These are phyloP conservation scores for Tremellales sp. DNA, from an alignment of 1,284 basidiomycete genomes.

Conservation along the genomic window DNA sequence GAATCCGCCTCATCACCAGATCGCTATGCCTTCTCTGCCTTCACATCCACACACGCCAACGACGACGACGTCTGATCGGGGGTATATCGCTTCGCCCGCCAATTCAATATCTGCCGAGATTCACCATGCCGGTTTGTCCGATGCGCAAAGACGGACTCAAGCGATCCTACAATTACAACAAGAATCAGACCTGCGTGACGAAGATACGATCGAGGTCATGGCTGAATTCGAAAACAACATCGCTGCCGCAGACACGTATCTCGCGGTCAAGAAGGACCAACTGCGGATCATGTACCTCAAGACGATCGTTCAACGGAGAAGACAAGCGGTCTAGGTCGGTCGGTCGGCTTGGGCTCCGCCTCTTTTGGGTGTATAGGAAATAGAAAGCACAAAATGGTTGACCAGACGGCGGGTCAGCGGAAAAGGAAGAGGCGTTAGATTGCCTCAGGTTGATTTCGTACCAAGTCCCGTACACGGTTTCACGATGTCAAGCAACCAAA, in stretches of 20 bases:
- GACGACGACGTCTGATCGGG: background rate
- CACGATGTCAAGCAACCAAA: too few species aligned
- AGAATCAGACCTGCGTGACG: slow-evolving; percentile 28
- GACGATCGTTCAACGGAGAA: slow-evolving; percentile 20
- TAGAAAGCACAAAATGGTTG: too few species aligned
- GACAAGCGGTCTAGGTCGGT: background rate
- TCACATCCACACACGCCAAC: background rate
- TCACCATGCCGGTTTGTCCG: slow-evolving; percentile 16
- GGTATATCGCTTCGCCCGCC: background rate
- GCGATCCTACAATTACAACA: slow-evolving; percentile 34
- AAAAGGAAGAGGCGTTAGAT: too few species aligned
- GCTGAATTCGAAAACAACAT: slow-evolving; percentile 37
- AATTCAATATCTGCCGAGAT: slow-evolving; percentile 7
- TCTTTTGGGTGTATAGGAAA: too few species aligned
- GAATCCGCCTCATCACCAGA: too few species aligned
- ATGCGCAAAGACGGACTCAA: slow-evolving; percentile 34
- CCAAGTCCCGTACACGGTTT: too few species aligned
- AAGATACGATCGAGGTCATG: slow-evolving; percentile 34
- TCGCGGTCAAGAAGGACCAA: slow-evolving; percentile 28
- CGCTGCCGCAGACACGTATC: slow-evolving; percentile 34
- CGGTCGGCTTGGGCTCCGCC: too few species aligned
- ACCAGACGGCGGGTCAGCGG: too few species aligned
- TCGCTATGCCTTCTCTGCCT: too few species aligned
- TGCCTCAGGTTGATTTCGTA: too few species aligned
- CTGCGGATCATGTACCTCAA: slow-evolving; percentile 23